Evolutionary conservation across 768 basidiomycete genomes (phyloP), one percentile per base, ranked within the genome.

Genomic region (Steccherinum ochraceum): DNA sequence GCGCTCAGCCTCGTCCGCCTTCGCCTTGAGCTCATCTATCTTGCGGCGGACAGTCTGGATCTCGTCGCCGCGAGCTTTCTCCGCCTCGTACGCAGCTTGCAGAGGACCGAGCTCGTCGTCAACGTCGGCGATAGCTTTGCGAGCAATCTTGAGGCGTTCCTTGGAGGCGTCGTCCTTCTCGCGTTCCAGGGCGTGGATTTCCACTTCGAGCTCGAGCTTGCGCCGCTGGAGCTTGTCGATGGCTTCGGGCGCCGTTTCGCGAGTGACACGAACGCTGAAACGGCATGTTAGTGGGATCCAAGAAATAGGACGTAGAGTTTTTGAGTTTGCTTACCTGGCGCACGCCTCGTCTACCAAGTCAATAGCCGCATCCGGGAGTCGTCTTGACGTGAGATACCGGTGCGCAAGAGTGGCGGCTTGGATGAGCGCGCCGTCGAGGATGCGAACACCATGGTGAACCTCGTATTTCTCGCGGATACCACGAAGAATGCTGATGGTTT

Each of bases 271-370:
- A 24, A 87, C 86, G 59, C 86, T 89, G 49, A n/a, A 56, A 45
- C 13, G 30, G 42, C 3, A 55, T 40, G 45, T 64, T 39, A 54
- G 50, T 20, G n/a, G 50, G 56, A 49, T n/a, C 20, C 3, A 3
- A 10, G 4, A 26, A 7, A 5, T 12, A 24, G 26, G 24, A 19
- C 10, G 13, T 42, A 4, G n/a, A 45, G n/a, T 19, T 3, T 23
- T 41, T 57, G 42, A 39, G 43, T 21, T 21, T 23, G 63, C 79
- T 60, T 63, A 83, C 87, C 85, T 87, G 23, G 90, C 89, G 63
- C 89, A 90, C 45, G 92, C 92, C 66, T 96, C 93, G 52, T 96
- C 93, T 3, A 94, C 81, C 16, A 96, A 69, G 69, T 96, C 93
- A 57, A 95, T 94, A 12, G 93, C 93, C 13, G 87, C 76, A 64